A percentile compares a stretch with the other conserved stretches of the same genome.
phyloP scores from a whole-genome alignment of 2,329 filamentous ascomycete genomes.

The Fusarium decemcellulare region DNA sequence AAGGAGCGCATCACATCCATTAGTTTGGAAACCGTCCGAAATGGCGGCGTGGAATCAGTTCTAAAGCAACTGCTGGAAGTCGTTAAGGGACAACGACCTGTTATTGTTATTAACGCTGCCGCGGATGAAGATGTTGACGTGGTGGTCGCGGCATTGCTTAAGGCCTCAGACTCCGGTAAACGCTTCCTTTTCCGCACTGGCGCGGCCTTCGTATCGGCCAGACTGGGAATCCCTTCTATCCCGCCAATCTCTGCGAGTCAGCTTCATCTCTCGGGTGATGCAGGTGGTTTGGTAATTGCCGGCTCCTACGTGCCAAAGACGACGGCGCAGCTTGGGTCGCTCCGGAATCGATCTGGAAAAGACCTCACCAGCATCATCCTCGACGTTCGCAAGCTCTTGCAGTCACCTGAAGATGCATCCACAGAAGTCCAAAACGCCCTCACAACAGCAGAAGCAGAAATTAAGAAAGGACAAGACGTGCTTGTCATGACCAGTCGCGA shows the following conservation, averaged over 20 bases:
- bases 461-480: slow-evolving; percentile 64
- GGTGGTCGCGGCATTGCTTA: slow-evolving; percentile 64
- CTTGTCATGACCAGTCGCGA: slow-evolving; percentile 72
- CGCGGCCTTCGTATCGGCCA: slow-evolving; percentile 60
- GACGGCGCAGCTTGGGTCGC: slow-evolving; percentile 64
- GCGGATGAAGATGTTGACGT: slow-evolving; percentile 69
- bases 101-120: slow-evolving; percentile 67
- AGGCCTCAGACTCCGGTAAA: slow-evolving; percentile 50
- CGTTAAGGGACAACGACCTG: slow-evolving; percentile 45
- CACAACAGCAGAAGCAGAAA: slow-evolving; percentile 53
- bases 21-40: slow-evolving; percentile 62
- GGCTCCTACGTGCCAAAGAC: slow-evolving; percentile 73
- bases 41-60: slow-evolving; percentile 59
- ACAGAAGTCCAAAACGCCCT: slow-evolving; percentile 51
- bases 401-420: slow-evolving; percentile 50
- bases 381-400: slow-evolving; percentile 63
- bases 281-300: slow-evolving; percentile 68
- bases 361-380: slow-evolving; percentile 63
- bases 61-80: slow-evolving; percentile 55
- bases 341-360: slow-evolving; percentile 55
- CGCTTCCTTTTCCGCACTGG: slow-evolving; percentile 57
- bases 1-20: slow-evolving; percentile 59
- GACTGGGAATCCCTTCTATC: slow-evolving; percentile 66
- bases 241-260: slow-evolving; percentile 63
- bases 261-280: slow-evolving; percentile 53